Conservation (phyloP, 495 filamentous ascomycete genomes). For the Penicillium steckii region DNA sequence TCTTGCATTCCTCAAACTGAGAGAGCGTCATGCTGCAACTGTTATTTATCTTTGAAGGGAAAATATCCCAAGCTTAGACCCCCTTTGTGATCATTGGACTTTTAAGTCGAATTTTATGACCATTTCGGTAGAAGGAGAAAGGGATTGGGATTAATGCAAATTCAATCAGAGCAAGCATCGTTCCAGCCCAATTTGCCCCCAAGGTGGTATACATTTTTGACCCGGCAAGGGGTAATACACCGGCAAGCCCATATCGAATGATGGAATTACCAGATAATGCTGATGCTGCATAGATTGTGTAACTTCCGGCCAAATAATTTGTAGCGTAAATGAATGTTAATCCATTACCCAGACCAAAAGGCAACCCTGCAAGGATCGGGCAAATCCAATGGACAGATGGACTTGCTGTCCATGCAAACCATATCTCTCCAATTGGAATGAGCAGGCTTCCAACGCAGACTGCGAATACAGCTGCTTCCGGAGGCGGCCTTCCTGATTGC, state of each 20-base stretch:
- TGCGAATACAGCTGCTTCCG: constrained; percentile 67
- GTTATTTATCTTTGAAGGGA: too few species aligned
- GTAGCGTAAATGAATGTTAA: constrained; percentile 70
- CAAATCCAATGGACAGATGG: constrained; percentile 67
- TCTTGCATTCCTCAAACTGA: too few species aligned
- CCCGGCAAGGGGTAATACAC: constrained; percentile 66
- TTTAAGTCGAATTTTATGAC: constrained; percentile 57
- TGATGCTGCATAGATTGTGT: constrained; percentile 69
- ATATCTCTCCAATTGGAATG: constrained; percentile 64
- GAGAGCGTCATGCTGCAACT: too few species aligned
- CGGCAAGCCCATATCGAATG: constrained; percentile 57
- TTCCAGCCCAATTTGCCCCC: constrained; percentile 72
- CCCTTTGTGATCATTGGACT: constrained; percentile 60
- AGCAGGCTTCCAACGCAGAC: constrained; percentile 64
- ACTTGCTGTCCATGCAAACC: constrained; percentile 73
- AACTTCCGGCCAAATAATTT: constrained; percentile 69
- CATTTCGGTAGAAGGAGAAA: constrained; percentile 70
- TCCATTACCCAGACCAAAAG: constrained; percentile 70
- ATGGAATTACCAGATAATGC: constrained; percentile 71
- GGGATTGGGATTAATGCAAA: constrained; percentile 68
- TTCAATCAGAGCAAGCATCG: constrained; percentile 65
- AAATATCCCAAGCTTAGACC: too few species aligned
- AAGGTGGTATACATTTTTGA: constrained; percentile 63
- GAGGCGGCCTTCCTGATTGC: constrained; percentile 55
- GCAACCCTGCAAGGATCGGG: constrained; percentile 69